A percentile compares a stretch with the other conserved stretches of the same genome.
These are phyloP conservation scores for Agaricus sinodeliciosus DNA, from an alignment of 768 basidiomycete species.

Conservation along the genomic window DNA sequence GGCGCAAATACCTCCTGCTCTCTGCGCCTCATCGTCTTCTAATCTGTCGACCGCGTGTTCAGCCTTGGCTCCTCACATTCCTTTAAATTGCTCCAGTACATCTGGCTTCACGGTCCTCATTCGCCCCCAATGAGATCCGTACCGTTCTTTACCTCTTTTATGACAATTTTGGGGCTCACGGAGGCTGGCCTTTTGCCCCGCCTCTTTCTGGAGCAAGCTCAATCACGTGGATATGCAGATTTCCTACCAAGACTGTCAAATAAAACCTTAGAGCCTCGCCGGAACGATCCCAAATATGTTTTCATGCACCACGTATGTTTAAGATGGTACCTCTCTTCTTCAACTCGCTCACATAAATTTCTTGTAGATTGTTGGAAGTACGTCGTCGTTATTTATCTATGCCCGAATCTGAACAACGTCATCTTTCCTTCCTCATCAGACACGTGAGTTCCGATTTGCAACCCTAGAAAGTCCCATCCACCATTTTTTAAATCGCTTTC, in stretches of 20 bases:
- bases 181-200: background rate
- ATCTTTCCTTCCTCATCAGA: slow-evolving; percentile 21
- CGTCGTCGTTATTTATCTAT: slow-evolving; percentile 14
- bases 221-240: background rate
- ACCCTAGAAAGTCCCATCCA: background rate
- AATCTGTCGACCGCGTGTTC: slow-evolving; percentile 5
- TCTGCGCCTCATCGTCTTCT: background rate
- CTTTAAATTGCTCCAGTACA: slow-evolving; percentile 11
- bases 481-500: background rate
- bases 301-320: slow-evolving; percentile 45
- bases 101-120: slow-evolving; percentile 12
- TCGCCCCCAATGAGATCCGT: slow-evolving; percentile 10
- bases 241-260: background rate
- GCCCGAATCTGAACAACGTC: background rate
- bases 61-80: slow-evolving; percentile 12
- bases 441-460: slow-evolving; percentile 26
- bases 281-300: slow-evolving; percentile 39
- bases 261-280: slow-evolving; percentile 14
- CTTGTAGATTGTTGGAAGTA: slow-evolving; percentile 40
- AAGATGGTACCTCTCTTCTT: background rate
- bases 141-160: background rate
- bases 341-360: background rate
- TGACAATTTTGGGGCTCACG: slow-evolving; percentile 2
- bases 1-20: background rate
- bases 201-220: background rate